Evolutionary conservation across 108 stramenopile genomes (phyloP).

Genomic region (Nitzschia sp.): DNA sequence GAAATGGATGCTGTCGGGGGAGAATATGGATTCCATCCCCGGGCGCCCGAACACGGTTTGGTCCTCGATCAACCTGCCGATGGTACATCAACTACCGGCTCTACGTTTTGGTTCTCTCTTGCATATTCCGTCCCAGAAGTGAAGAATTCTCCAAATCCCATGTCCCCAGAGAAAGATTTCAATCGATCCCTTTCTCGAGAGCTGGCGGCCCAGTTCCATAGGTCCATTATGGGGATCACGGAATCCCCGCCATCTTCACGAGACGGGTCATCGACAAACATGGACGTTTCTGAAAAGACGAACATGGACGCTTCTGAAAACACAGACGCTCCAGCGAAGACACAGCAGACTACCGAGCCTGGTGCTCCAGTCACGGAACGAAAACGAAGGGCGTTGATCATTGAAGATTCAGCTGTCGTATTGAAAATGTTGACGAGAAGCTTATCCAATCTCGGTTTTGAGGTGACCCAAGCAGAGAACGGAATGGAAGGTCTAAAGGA

Average conservation of each 20-base stretch:
- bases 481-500: conserved; percentile 65
- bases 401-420: conserved; percentile 70
- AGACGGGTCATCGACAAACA: too few relatives aligned
- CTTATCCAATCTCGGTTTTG: conserved; percentile 58
- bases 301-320: too few relatives aligned
- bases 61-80: not conserved
- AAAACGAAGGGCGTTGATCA: conserved; percentile 47
- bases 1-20: conserved; percentile 58
- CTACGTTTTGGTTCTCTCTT: conserved; percentile 72
- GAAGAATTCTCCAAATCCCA: not conserved
- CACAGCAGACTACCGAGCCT: not conserved
- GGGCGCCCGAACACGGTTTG: conserved; percentile 6
- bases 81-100: conserved; percentile 28
- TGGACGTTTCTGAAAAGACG: not conserved
- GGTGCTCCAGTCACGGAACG: not conserved
- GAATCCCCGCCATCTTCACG: too few relatives aligned
- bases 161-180: too few relatives aligned
- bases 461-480: conserved; percentile 65
- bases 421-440: conserved; percentile 55
- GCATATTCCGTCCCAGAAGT: conserved; percentile 23
- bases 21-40: conserved; percentile 57
- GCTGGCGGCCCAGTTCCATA: conserved; percentile 6
- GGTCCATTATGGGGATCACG: not conserved
- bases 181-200: not conserved
- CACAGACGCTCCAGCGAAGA: not conserved